Percentiles rank a stretch among this genome's conserved stretches.
Evolutionary conservation across 768 basidiomycete genomes (phyloP).

Genomic region (Pseudohyphozyma bogoriensis): DNA sequence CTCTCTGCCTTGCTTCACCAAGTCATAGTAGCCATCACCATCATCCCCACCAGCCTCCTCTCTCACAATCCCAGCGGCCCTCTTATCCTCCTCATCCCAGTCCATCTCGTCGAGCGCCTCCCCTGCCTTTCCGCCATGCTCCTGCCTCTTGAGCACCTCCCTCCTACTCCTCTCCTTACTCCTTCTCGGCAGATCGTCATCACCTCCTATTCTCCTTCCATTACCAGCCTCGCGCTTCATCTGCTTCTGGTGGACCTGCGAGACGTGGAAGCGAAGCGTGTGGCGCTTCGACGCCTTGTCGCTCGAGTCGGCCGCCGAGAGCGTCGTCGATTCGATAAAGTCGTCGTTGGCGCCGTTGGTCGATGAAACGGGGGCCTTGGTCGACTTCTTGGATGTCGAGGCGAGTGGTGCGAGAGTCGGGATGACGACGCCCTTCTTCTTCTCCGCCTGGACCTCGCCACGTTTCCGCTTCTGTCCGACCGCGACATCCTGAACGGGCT

Average conservation of each 20-base stretch:
- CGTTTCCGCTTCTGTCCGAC: conserved; percentile 24
- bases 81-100: conserved; percentile 31
- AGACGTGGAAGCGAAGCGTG: conserved; percentile 83
- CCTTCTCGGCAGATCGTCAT: conserved; percentile 88
- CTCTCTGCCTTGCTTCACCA: conserved; percentile 64
- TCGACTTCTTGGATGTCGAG: conserved; percentile 15
- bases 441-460: conserved; percentile 3
- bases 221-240: conserved; percentile 66
- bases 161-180: conserved; percentile 49
- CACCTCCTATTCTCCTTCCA: conserved; percentile 62
- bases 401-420: conserved; percentile 36
- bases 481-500: conserved; percentile 33
- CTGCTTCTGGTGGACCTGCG: conserved; percentile 73
- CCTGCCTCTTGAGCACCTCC: conserved; percentile 37
- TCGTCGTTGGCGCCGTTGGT: conserved; percentile 29
- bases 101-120: conserved; percentile 38
- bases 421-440: conserved; percentile 32
- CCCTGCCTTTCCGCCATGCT: conserved; percentile 27
- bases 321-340: conserved; percentile 63
- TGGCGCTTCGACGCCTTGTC: conserved; percentile 77
- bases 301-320: conserved; percentile 67
- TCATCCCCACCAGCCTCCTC: conserved; percentile 45
- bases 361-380: conserved; percentile 6
- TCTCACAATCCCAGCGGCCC: conserved; percentile 24
- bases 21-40: conserved; percentile 76